Evolutionary conservation across 331 rosid genomes (phyloP).

Genomic region (Erythrophleum ivorense): DNA sequence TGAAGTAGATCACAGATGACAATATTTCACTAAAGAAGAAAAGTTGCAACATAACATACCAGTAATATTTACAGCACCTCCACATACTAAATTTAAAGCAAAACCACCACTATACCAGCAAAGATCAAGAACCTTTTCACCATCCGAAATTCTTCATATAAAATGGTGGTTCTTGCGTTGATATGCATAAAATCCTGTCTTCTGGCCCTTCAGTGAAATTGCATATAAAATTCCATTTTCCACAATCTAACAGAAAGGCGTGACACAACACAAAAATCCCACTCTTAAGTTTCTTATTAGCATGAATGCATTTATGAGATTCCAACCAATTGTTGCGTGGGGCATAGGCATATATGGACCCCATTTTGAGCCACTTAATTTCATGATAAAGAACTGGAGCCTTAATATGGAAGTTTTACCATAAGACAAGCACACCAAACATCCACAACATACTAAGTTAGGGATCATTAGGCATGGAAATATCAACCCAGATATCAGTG

Average conservation of each 20-base stretch:
- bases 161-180: constrained; percentile 89
- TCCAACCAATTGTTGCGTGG: constrained; percentile 1
- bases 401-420: not conserved
- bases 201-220: constrained; percentile 88
- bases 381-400: not conserved
- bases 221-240: constrained; percentile 81
- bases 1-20: constrained; percentile 25
- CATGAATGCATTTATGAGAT: constrained; percentile 23
- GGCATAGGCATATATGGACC: not conserved
- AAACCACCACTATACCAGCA: constrained; percentile 97
- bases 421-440: not conserved
- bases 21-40: not conserved
- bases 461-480: not conserved
- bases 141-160: constrained; percentile 74
- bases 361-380: not conserved
- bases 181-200: constrained; percentile 94
- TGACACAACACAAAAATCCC: constrained; percentile 33
- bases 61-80: constrained; percentile 79
- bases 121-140: constrained; percentile 83
- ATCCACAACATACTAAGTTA: not conserved
- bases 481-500: not conserved
- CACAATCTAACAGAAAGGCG: constrained; percentile 54
- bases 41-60: constrained; percentile 52
- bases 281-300: constrained; percentile 26
- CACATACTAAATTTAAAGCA: constrained; percentile 78